These are phyloP conservation scores for Sporisorium exsertum DNA, from an alignment of 1,284 basidiomycete species.

Conservation along the genomic window DNA sequence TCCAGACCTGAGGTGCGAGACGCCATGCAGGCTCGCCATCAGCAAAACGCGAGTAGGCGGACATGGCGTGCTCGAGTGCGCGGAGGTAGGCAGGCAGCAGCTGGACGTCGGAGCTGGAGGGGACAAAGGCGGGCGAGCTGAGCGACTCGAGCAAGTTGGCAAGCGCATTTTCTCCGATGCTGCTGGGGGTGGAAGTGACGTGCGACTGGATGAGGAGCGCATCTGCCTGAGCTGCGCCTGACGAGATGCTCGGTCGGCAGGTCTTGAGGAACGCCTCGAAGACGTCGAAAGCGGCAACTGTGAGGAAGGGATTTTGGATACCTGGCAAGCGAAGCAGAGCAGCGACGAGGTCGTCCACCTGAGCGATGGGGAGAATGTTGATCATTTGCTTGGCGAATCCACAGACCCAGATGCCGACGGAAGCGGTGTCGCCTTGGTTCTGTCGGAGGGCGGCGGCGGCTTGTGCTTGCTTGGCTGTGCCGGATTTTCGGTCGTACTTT, in stretches of 20 bases:
- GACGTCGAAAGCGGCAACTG: slow-evolving; percentile 64
- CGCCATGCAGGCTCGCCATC: slow-evolving; percentile 52
- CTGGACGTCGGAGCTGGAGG: slow-evolving; percentile 60
- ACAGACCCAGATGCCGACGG: slow-evolving; percentile 65
- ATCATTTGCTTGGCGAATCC: slow-evolving; percentile 62
- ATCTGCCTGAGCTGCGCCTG: slow-evolving; percentile 32
- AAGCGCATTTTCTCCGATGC: slow-evolving; percentile 39
- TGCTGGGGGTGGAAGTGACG: slow-evolving; percentile 34
- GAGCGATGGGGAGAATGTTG: slow-evolving; percentile 48
- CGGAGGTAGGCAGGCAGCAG: slow-evolving; percentile 64
- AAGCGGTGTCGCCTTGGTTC: slow-evolving; percentile 59
- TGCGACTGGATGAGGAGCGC: slow-evolving; percentile 33
- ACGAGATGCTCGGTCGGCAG: slow-evolving; percentile 43
- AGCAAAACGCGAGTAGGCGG: slow-evolving; percentile 61
- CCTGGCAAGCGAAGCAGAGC: slow-evolving; percentile 60
- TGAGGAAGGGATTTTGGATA: slow-evolving; percentile 66
- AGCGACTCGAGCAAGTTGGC: slow-evolving; percentile 54
- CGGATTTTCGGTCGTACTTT: slow-evolving; percentile 62
- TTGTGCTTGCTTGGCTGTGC: slow-evolving; percentile 59
- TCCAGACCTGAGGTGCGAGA: slow-evolving; percentile 55
- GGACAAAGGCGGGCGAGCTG: slow-evolving; percentile 48
- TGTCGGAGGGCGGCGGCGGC: slow-evolving; percentile 61
- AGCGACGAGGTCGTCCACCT: slow-evolving; percentile 50
- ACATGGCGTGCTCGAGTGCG: slow-evolving; percentile 63
- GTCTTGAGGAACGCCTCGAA: slow-evolving; percentile 65